Conservation (phyloP, 352 stramenopile species). For the Peronospora belbahrii region DNA sequence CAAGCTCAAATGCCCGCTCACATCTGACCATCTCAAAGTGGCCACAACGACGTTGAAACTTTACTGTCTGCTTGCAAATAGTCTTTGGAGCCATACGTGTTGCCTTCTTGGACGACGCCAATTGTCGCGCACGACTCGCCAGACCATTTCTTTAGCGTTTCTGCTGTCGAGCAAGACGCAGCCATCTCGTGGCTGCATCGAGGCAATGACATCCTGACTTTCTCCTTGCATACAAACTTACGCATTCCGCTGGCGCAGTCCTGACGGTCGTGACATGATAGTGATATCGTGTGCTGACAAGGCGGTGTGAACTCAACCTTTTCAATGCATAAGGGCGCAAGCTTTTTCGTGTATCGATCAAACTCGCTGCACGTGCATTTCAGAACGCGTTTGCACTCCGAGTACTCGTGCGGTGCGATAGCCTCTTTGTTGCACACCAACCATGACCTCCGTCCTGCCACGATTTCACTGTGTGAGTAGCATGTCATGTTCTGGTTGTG, state of each 20-base stretch:
- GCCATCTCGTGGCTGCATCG: conserved; percentile 55
- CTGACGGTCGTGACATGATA: conserved; percentile 56
- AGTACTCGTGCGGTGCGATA: conserved; percentile 57
- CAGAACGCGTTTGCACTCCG: conserved; percentile 57
- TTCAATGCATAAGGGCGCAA: conserved; percentile 41
- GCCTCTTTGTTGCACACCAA: conserved; percentile 51
- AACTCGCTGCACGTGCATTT: conserved; percentile 64
- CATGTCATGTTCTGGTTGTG: conserved; percentile 53
- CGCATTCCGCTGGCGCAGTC: conserved; percentile 18
- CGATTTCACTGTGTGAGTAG: conserved; percentile 35
- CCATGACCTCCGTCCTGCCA: conserved; percentile 24
- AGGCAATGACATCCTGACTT: conserved; percentile 41
- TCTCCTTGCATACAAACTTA: conserved; percentile 48
- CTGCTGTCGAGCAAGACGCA: conserved; percentile 41
- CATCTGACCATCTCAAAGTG: conserved; percentile 52
- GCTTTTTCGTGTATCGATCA: conserved; percentile 34
- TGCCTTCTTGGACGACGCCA: conserved; percentile 47
- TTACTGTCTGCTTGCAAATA: conserved; percentile 54
- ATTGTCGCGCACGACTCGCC: conserved; percentile 28
- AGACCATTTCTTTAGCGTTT: conserved; percentile 40
- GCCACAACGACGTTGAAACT: conserved; percentile 54
- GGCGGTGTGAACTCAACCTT: conserved; percentile 52
- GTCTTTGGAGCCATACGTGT: conserved; percentile 58
- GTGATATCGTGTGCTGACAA: conserved; percentile 51
- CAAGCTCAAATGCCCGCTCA: conserved; percentile 65